Evolutionary conservation across 768 basidiomycete genomes (phyloP).

Genomic region (Boletus edulis): DNA sequence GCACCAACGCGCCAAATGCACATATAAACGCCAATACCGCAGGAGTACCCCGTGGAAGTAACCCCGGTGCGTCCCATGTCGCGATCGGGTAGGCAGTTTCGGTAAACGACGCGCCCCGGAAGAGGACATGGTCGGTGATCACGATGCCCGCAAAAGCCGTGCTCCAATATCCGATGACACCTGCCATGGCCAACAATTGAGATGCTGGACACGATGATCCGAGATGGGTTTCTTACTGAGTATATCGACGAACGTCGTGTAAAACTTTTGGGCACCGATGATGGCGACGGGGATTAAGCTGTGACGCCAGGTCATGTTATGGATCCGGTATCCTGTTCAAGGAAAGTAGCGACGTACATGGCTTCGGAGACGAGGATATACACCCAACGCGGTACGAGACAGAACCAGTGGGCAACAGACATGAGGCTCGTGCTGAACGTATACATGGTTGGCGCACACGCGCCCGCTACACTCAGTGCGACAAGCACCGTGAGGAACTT

Average conservation of each 20-base stretch:
- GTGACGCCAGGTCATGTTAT: neutral
- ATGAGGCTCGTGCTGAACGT: conserved; percentile 48
- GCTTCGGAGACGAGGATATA: conserved; percentile 44
- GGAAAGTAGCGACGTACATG: conserved; percentile 33
- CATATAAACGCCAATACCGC: conserved; percentile 41
- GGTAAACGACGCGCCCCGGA: conserved; percentile 35
- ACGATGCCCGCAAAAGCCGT: conserved; percentile 37
- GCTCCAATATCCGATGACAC: conserved; percentile 47
- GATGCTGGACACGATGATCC: conserved; percentile 4
- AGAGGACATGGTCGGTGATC: conserved; percentile 43
- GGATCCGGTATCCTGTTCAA: neutral
- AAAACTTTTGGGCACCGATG: conserved; percentile 45
- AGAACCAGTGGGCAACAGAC: conserved; percentile 34
- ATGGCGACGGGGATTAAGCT: conserved; percentile 48
- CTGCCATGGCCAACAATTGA: conserved; percentile 12
- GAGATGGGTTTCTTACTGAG: conserved; percentile 26
- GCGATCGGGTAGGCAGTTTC: conserved; percentile 35
- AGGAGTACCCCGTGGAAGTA: conserved; percentile 41
- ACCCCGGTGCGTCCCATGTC: conserved; percentile 34
- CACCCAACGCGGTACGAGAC: conserved; percentile 44
- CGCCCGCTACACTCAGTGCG: conserved; percentile 52
- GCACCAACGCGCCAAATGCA: conserved; percentile 39
- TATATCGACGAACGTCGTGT: conserved; percentile 42
- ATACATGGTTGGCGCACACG: conserved; percentile 60
- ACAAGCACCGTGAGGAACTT: conserved; percentile 49